phyloP scores from a whole-genome alignment of 164 flowering plant species.

The Amborella trichopoda region DNA sequence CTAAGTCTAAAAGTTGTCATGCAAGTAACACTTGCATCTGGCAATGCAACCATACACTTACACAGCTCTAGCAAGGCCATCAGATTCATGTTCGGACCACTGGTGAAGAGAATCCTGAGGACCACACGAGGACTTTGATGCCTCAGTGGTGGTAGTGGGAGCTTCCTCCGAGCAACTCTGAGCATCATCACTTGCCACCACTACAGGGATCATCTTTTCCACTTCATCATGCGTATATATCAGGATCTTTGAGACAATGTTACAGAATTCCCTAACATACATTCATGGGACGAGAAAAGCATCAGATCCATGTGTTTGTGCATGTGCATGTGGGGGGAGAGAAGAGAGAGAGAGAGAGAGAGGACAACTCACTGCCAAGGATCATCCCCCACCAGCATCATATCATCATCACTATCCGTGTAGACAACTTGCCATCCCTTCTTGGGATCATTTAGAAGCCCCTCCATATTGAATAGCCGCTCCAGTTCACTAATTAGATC shows the following conservation, averaged over 20 bases:
- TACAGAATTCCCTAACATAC: conserved; percentile 25
- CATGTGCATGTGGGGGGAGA: not conserved
- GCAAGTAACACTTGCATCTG: no score
- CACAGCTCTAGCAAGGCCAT: no score
- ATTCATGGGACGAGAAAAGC: not conserved
- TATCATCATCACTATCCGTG: conserved; percentile 14
- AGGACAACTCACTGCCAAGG: conserved; percentile 17
- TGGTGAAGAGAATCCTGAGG: conserved; percentile 1
- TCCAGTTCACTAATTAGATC: conserved; percentile 20
- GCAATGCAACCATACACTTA: no score
- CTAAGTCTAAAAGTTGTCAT: no score
- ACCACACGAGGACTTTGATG: not conserved
- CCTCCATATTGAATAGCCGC: conserved; percentile 20
- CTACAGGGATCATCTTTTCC: conserved; percentile 4
- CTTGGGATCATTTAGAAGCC: conserved; percentile 13
- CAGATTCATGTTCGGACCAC: no score
- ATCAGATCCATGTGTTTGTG: not conserved
- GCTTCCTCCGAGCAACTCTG: conserved; percentile 11
- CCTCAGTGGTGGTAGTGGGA: not conserved
- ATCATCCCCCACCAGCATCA: conserved; percentile 24
- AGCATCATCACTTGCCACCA: conserved; percentile 4
- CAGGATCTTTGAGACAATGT: conserved; percentile 15
- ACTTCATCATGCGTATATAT: conserved; percentile 13
- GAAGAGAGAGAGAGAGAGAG: not conserved
- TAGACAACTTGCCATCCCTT: conserved; percentile 24